These are phyloP conservation scores for Trichocladium antarcticum DNA, from an alignment of 495 filamentous ascomycete species.

Conservation along the genomic window DNA sequence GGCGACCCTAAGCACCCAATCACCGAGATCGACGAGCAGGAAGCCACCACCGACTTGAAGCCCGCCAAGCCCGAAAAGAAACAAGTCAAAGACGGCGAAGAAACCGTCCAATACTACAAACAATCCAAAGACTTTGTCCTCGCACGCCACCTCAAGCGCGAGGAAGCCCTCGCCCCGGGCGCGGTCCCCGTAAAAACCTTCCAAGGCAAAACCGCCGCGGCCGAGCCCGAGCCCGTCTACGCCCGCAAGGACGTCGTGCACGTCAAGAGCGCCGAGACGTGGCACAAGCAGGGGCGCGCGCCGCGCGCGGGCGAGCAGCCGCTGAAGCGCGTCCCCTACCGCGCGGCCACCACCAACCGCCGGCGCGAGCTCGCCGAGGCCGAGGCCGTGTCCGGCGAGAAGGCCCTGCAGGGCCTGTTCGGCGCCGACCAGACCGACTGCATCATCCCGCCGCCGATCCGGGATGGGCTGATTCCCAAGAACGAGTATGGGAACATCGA, in stretches of 20 bases:
- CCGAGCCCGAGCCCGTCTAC: constrained; percentile 70
- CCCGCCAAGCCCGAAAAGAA: constrained; percentile 60
- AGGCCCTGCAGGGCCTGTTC: constrained; percentile 78
- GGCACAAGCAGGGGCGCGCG: constrained; percentile 91
- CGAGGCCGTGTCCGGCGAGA: constrained; percentile 64
- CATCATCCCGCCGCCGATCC: constrained; percentile 77
- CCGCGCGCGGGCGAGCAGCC: constrained; percentile 58
- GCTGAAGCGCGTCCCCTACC: constrained; percentile 77
- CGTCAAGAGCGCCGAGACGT: constrained; percentile 87
- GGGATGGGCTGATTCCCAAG: constrained; percentile 78
- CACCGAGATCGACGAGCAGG: constrained; percentile 62
- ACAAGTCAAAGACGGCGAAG: constrained; percentile 59
- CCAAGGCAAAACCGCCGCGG: constrained; percentile 52
- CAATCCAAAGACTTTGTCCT: constrained; percentile 76
- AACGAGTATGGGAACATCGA: constrained; percentile 97
- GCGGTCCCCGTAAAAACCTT: constrained; percentile 66
- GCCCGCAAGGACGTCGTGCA: constrained; percentile 65
- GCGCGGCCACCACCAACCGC: constrained; percentile 77
- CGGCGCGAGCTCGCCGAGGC: constrained; percentile 84
- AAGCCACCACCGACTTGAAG: constrained; percentile 65
- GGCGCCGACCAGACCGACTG: constrained; percentile 78
- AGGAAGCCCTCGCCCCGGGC: constrained; percentile 71
- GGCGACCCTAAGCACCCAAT: constrained; percentile 38
- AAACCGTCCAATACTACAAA: constrained; percentile 77
- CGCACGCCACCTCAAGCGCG: constrained; percentile 77